Percentiles rank a stretch among this genome's conserved stretches.
phyloP scores from a whole-genome alignment of 2,329 filamentous ascomycete genomes.

The Colletotrichum siamense region DNA sequence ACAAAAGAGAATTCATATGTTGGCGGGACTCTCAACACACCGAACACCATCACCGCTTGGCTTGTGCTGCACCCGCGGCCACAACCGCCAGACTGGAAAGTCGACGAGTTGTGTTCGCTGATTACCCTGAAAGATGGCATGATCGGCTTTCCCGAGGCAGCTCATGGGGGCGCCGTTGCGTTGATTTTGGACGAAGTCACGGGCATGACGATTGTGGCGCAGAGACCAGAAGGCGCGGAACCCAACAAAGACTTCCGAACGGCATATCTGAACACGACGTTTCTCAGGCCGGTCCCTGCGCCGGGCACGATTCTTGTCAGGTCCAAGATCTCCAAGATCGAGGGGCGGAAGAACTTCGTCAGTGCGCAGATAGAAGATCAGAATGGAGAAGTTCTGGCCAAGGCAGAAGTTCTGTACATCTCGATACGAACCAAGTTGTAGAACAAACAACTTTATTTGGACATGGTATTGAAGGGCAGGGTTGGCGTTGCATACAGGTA shows the following conservation, averaged over 20 bases:
- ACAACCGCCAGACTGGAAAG: slow-evolving; percentile 26
- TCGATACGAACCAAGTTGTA: slow-evolving; percentile 14
- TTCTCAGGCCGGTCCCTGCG: slow-evolving; percentile 35
- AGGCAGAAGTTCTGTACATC: slow-evolving; percentile 24
- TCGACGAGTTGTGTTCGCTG: slow-evolving; percentile 35
- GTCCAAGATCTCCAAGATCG: slow-evolving; percentile 33
- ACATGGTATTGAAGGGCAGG: not conserved
- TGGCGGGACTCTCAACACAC: slow-evolving; percentile 34
- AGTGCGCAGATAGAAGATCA: slow-evolving; percentile 35
- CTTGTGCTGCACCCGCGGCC: slow-evolving; percentile 36
- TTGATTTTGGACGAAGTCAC: slow-evolving; percentile 43
- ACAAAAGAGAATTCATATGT: slow-evolving; percentile 36
- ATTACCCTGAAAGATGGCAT: slow-evolving; percentile 37
- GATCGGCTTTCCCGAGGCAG: slow-evolving; percentile 34
- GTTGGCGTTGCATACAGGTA: not conserved
- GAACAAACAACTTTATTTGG: not conserved
- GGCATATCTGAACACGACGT: slow-evolving; percentile 38
- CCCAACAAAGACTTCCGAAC: slow-evolving; percentile 37
- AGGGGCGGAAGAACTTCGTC: slow-evolving; percentile 40
- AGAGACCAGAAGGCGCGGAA: slow-evolving; percentile 33
- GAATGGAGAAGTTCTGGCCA: slow-evolving; percentile 35
- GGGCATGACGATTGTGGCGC: slow-evolving; percentile 40
- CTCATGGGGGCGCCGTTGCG: slow-evolving; percentile 43
- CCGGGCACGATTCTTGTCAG: slow-evolving; percentile 35
- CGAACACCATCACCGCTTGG: slow-evolving; percentile 36